A percentile compares a stretch with the other conserved stretches of the same genome.
These are phyloP conservation scores for Ceratocystiopsis sp. DNA, from an alignment of 2,329 filamentous ascomycete species.

Conservation along the genomic window DNA sequence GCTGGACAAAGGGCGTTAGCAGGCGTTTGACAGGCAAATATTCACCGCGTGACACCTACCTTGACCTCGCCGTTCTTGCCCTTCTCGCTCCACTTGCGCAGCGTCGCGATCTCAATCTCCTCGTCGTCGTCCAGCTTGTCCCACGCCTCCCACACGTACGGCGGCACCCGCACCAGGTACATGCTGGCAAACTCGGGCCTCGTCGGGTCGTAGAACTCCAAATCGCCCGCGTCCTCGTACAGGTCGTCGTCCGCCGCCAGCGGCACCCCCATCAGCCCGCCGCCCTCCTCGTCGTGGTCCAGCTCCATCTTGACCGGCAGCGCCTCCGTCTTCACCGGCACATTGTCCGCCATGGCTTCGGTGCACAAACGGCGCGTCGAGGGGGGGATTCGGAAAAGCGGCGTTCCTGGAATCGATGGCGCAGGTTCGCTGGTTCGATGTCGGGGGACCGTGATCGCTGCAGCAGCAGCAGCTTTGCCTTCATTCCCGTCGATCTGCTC, in stretches of 20 bases:
- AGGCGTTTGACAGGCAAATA: background rate
- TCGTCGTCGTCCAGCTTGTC: conserved; percentile 58
- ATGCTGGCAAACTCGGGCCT: conserved; percentile 23
- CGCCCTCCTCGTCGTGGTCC: conserved; percentile 9
- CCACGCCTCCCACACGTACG: conserved; percentile 71
- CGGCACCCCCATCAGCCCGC: conserved; percentile 5
- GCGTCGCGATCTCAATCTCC: conserved; percentile 64
- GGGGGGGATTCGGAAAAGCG: too few species aligned
- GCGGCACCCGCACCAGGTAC: conserved; percentile 65
- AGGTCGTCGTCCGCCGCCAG: conserved; percentile 40
- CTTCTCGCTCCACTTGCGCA: conserved; percentile 40
- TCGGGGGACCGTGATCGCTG: too few species aligned
- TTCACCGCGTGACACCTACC: conserved; percentile 6
- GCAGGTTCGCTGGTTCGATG: too few species aligned
- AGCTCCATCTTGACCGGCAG: conserved; percentile 27
- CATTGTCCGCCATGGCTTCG: conserved; percentile 4
- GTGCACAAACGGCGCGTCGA: too few species aligned
- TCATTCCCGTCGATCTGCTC: too few species aligned
- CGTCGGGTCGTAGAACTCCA: conserved; percentile 34
- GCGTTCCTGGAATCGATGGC: too few species aligned
- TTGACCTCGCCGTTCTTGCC: conserved; percentile 35
- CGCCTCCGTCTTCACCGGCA: conserved; percentile 7
- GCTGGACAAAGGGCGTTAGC: conserved; percentile 1
- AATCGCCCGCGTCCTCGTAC: conserved; percentile 47
- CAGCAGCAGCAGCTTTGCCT: too few species aligned